Percentiles rank a stretch among this genome's conserved stretches.
phyloP scores from a whole-genome alignment of 768 basidiomycete species.

The Suillus tomentosus region DNA sequence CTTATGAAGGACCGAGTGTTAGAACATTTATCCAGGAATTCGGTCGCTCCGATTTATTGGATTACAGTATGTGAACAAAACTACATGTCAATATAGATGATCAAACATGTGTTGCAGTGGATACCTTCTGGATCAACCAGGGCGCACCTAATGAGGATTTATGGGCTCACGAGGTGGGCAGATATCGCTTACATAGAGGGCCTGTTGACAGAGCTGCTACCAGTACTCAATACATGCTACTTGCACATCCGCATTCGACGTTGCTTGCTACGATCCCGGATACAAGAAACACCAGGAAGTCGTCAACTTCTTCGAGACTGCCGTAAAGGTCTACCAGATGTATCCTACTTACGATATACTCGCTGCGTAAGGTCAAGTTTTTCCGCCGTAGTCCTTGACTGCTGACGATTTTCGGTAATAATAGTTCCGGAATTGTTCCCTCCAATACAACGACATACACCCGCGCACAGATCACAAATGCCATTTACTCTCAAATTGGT shows the following conservation, averaged over 20 bases:
- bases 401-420: conserved; percentile 12
- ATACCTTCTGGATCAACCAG: conserved; percentile 72
- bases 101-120: conserved; percentile 43
- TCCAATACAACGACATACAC: conserved; percentile 69
- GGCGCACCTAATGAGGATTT: conserved; percentile 59
- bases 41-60: conserved; percentile 51
- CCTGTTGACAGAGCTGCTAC: conserved; percentile 1
- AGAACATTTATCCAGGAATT: conserved; percentile 60
- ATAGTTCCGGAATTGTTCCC: conserved; percentile 58
- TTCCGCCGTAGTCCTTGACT: neutral
- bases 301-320: conserved; percentile 67
- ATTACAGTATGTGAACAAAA: conserved; percentile 48
- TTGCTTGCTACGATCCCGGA: conserved; percentile 61
- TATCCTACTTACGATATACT: conserved; percentile 74
- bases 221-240: conserved; percentile 74
- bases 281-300: conserved; percentile 70
- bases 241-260: conserved; percentile 76
- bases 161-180: conserved; percentile 70
- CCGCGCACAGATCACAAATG: conserved; percentile 51
- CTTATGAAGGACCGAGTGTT: conserved; percentile 61
- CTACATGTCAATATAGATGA: neutral
- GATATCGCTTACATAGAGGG: neutral
- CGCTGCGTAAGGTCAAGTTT: conserved; percentile 47
- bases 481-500: conserved; percentile 59
- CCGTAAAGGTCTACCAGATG: conserved; percentile 55